Evolutionary conservation across 768 basidiomycete genomes (phyloP).

Genomic region (Lepiota venenata): DNA sequence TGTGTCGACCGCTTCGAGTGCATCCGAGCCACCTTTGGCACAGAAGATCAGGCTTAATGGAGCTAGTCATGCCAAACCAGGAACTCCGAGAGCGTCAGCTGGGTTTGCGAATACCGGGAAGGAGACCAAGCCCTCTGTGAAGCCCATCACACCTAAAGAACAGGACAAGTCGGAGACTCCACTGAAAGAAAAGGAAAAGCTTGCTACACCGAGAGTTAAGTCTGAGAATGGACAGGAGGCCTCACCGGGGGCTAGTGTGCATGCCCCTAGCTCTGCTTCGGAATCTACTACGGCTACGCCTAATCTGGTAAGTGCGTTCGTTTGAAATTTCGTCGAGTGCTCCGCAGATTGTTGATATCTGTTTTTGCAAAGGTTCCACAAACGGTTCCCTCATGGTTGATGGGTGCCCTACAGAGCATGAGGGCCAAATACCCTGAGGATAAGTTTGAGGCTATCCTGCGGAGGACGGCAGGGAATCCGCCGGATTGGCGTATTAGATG

Average conservation of each 20-base stretch:
- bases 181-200: slow-evolving; percentile 8
- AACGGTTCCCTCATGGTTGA: slow-evolving; percentile 69
- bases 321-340: background rate
- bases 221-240: slow-evolving; percentile 9
- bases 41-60: slow-evolving; percentile 64
- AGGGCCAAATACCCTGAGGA: slow-evolving; percentile 77
- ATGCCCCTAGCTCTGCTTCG: slow-evolving; percentile 14
- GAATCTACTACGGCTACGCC: slow-evolving; percentile 21
- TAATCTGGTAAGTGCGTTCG: slow-evolving; percentile 6
- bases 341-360: background rate
- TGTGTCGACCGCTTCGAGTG: slow-evolving; percentile 70
- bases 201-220: slow-evolving; percentile 13
- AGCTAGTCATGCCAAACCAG: slow-evolving; percentile 26
- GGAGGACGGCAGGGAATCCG: slow-evolving; percentile 50
- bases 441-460: slow-evolving; percentile 72
- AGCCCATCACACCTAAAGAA: slow-evolving; percentile 8
- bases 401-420: slow-evolving; percentile 62
- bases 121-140: slow-evolving; percentile 12
- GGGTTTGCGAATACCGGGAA: background rate
- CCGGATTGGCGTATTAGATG: slow-evolving; percentile 93
- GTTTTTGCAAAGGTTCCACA: slow-evolving; percentile 1
- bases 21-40: slow-evolving; percentile 71
- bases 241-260: slow-evolving; percentile 4
- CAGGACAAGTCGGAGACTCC: slow-evolving; percentile 5
- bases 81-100: slow-evolving; percentile 7